Evolutionary conservation across 2,329 filamentous ascomycete genomes (phyloP).

Genomic region (Penicillium hesseltinei): DNA sequence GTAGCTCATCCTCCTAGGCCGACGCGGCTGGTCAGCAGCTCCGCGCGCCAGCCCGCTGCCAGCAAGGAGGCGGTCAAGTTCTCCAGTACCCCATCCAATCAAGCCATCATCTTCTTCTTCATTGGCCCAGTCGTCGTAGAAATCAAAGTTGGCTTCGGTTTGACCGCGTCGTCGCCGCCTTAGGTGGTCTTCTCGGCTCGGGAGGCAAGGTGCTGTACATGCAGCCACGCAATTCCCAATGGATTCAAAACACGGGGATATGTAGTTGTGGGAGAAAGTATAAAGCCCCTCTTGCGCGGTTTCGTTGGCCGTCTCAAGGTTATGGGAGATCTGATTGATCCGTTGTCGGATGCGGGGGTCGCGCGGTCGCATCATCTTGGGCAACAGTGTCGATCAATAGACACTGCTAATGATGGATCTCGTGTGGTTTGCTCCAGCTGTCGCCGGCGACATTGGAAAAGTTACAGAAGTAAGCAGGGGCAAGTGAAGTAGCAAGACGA

Average conservation of each 20-base stretch:
- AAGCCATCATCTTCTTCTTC: slow-evolving; percentile 59
- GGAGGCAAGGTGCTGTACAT: slow-evolving; percentile 67
- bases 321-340: slow-evolving; percentile 88
- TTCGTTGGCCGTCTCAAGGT: slow-evolving; percentile 85
- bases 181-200: slow-evolving; percentile 70
- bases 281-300: slow-evolving; percentile 89
- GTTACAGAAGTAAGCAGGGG: slow-evolving; percentile 8
- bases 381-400: slow-evolving; percentile 4
- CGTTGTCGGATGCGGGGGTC: slow-evolving; percentile 90
- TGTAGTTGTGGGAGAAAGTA: slow-evolving; percentile 80
- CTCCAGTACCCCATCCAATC: slow-evolving; percentile 76
- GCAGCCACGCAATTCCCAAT: slow-evolving; percentile 64
- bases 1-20: slow-evolving; percentile 86
- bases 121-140: slow-evolving; percentile 95
- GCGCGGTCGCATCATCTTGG: slow-evolving; percentile 57
- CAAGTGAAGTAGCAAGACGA: slow-evolving; percentile 17
- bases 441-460: slow-evolving; percentile 16
- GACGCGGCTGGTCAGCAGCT: slow-evolving; percentile 61
- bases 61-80: slow-evolving; percentile 78
- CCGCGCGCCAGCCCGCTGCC: slow-evolving; percentile 53
- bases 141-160: slow-evolving; percentile 88
- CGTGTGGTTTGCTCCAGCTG: slow-evolving; percentile 6
- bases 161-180: slow-evolving; percentile 65
- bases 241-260: slow-evolving; percentile 74
- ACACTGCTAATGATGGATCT: neutral